Base-by-base conservation (phyloP, 2,329 filamentous ascomycete species). In the Sporothrix phasma region DNA sequence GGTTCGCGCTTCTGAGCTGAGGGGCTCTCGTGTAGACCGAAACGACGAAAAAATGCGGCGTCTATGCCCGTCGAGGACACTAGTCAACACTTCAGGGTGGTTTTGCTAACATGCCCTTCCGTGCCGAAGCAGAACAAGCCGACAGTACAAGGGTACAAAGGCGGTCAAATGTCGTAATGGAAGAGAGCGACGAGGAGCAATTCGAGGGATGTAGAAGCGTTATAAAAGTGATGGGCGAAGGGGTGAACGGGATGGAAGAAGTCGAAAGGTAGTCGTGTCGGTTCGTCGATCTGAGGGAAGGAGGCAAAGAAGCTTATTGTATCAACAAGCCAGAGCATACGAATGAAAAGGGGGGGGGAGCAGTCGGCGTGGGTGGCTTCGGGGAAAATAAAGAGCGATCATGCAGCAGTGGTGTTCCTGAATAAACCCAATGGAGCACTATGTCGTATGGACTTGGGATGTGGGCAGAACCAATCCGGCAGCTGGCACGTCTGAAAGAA, bases 61-160 rank as follows among this genome's bases (percentile, higher is more conserved):
- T 47, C 45, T 39, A 41, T 29, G 34, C 56, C 54, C n/a, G 24
- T 22, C 43, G 26, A 47, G 45, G 58, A 41, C 46, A 45, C 60
- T 22, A 56, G 19, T n/a, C 59, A 58, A 43, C 53, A 26, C 37
- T 34, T 29, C 10, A 17, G 26, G 37, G 24, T 60, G 29, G 19
- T 45, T 10, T 10, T 49, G 60, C 54, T 37, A 63, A 59, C 63
- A 65, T 65, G 49, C 63, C 65, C 65, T 58, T 63, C 49, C 26
- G 17, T 31, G 8, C 24, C n/a, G 17, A 60, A 7, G 41, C 17
- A 22, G 26, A 19, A 4, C 15, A 13, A 5, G 8, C 19, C 31
- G 29, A 53, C 7, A 11, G 19, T 15, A 31, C n/a, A 7, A 26
- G 15, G 34, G 34, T 37, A 17, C 8, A 53, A 11, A 8, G 10